These are phyloP conservation scores for Lotus japonicus DNA, from an alignment of 306 rosid species.

Conservation along the genomic window DNA sequence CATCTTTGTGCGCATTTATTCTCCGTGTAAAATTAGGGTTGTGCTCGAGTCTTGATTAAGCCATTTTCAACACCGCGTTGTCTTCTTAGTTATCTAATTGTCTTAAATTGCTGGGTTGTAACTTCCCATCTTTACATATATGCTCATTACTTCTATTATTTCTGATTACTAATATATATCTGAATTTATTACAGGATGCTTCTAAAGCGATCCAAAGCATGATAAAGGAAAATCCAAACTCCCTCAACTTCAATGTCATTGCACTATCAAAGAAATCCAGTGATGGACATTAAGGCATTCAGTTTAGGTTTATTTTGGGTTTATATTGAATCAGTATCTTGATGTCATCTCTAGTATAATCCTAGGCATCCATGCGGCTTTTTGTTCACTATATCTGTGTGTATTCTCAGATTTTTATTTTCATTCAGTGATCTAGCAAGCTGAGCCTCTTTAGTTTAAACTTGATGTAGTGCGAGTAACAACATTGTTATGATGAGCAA, in stretches of 20 bases:
- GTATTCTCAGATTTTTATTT: not conserved
- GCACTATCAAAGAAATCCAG: constrained; percentile 63
- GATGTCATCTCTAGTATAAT: not conserved
- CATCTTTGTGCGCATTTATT: not conserved
- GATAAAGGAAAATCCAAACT: constrained; percentile 68
- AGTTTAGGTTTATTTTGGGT: not conserved
- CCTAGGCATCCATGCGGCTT: constrained; percentile 7
- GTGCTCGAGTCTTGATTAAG: not conserved
- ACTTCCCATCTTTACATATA: not conserved
- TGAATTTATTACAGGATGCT: constrained; percentile 50
- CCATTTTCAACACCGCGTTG: not conserved
- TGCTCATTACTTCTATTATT: not conserved
- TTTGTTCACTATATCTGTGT: not conserved
- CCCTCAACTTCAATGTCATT: constrained; percentile 78
- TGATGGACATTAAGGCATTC: constrained; percentile 9
- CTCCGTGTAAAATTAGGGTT: not conserved
- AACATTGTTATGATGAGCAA: not conserved
- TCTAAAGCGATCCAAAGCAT: constrained; percentile 60
- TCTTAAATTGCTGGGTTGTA: not conserved
- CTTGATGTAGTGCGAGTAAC: not conserved
- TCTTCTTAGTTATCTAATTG: not conserved
- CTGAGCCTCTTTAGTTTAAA: not conserved
- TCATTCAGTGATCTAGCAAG: not conserved
- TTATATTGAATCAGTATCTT: not conserved
- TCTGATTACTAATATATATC: not conserved